Evolutionary conservation across 371 early-diverging fungal genomes (phyloP).

Genomic region (Mortierella sp.): DNA sequence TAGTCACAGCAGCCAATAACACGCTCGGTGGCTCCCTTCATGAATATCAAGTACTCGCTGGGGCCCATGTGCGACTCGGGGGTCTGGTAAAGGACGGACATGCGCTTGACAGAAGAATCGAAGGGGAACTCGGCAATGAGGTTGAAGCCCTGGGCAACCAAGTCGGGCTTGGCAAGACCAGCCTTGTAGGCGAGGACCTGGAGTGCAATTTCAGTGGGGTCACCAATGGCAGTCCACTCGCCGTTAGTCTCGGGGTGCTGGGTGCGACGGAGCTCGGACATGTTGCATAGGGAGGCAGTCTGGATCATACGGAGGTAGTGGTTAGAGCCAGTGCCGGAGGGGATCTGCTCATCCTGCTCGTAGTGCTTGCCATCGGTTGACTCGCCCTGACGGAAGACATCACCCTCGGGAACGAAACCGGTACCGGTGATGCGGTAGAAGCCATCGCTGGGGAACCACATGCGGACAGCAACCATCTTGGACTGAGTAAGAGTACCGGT

Average conservation of each 20-base stretch:
- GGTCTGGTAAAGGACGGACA: conserved; percentile 23
- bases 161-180: conserved; percentile 69
- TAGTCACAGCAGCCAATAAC: conserved; percentile 71
- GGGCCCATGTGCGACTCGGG: conserved; percentile 11
- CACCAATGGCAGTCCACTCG: conserved; percentile 82
- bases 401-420: conserved; percentile 77
- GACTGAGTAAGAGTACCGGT: conserved; percentile 70
- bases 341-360: conserved; percentile 25
- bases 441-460: conserved; percentile 78
- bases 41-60: conserved; percentile 53
- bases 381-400: conserved; percentile 59
- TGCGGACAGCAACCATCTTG: conserved; percentile 82
- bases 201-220: conserved; percentile 84
- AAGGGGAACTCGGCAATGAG: conserved; percentile 78
- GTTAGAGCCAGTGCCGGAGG: conserved; percentile 26
- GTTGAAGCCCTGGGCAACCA: conserved; percentile 67
- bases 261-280: conserved; percentile 71
- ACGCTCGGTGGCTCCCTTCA: conserved; percentile 89
- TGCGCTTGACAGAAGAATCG: conserved; percentile 61
- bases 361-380: background rate
- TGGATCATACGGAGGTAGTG: conserved; percentile 60
- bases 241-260: conserved; percentile 62
- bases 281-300: conserved; percentile 81
- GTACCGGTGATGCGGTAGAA: conserved; percentile 72
- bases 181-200: conserved; percentile 82